Base-by-base conservation (phyloP, 2,329 filamentous ascomycete genomes). In the Chrysoporthe austroafricana region DNA sequence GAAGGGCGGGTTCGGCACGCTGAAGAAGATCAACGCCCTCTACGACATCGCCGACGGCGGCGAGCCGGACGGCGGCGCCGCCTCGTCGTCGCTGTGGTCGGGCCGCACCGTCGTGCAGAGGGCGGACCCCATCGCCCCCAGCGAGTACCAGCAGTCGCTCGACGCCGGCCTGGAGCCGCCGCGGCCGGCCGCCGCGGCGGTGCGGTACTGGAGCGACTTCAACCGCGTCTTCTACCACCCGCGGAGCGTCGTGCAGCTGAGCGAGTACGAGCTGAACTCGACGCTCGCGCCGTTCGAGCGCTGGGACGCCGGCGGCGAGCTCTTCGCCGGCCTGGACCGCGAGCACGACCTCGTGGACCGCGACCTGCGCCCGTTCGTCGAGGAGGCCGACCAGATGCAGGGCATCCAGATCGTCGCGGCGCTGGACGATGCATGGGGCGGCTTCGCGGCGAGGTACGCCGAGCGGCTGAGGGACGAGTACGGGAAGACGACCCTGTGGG, bases 151-250 rank as follows among this genome's bases (percentile, higher is more conserved):
- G 75, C 85, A 88, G 74, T 91, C 89, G 71, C 87, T 98, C 3
- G 92, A 97, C 72, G 80, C 88, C 42, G 94, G 93, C 32, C 76
- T 86, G 5, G 78, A 86, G 3, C 84, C 90, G 6, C 86, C 91
- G 0, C 80, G 83, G 63, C 84, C 97, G 26, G 90, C 85, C 1
- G 84, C 88, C 1, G 86, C 89, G 7, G 86, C 87, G 13, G 91
- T 98, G n/a, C 88, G 93, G 64, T 98, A 96, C 80, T 99, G 96
- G 95, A 97, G 94, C 43, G 96, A 99, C 78, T 98, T 94, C 79
- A 96, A 93, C 73, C 88, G 93, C 36, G 87, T 86, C n/a, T 99
- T 89, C 79, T 97, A 92, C 76, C 94, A 98, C 76, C 96, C 96
- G 9, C 88, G 88, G 65, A 97, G 94, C 14, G 87, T 97, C 64